phyloP scores from a whole-genome alignment of 257 asterid species.

The Solanum bulbocastanum region DNA sequence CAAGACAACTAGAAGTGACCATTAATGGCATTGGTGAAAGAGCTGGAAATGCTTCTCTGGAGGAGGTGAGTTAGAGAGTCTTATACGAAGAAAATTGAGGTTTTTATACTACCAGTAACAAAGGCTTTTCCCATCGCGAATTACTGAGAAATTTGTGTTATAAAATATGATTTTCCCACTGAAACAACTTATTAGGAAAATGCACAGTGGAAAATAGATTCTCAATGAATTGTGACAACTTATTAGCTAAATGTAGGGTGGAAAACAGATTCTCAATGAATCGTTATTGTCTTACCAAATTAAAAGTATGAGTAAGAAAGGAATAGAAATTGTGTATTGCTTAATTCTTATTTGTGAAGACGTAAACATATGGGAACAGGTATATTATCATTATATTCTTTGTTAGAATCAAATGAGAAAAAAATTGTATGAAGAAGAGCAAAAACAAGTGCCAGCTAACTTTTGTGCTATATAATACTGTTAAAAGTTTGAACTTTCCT shows the following conservation, averaged over 20 bases:
- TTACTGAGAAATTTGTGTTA: background rate
- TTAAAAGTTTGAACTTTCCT: background rate
- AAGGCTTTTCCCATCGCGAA: background rate
- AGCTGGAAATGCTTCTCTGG: constrained; percentile 97
- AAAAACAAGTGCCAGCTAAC: background rate
- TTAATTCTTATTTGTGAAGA: background rate
- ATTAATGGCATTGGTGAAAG: constrained; percentile 97
- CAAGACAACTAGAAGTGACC: constrained; percentile 94
- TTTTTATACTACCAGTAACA: background rate
- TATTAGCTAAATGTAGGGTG: background rate
- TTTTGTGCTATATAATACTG: background rate
- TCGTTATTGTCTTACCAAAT: background rate
- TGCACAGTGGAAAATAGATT: background rate
- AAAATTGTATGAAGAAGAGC: background rate
- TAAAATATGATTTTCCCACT: background rate
- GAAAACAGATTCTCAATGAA: background rate
- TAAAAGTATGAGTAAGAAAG: background rate
- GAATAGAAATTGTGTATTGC: background rate
- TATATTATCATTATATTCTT: background rate
- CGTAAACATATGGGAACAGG: background rate
- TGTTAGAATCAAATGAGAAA: background rate
- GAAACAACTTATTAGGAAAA: background rate
- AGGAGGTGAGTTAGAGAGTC: constrained; percentile 52
- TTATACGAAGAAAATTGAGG: background rate
- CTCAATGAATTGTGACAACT: background rate